Evolutionary conservation across 495 filamentous ascomycete species (phyloP).

Genomic region (Patellaria atrata): DNA sequence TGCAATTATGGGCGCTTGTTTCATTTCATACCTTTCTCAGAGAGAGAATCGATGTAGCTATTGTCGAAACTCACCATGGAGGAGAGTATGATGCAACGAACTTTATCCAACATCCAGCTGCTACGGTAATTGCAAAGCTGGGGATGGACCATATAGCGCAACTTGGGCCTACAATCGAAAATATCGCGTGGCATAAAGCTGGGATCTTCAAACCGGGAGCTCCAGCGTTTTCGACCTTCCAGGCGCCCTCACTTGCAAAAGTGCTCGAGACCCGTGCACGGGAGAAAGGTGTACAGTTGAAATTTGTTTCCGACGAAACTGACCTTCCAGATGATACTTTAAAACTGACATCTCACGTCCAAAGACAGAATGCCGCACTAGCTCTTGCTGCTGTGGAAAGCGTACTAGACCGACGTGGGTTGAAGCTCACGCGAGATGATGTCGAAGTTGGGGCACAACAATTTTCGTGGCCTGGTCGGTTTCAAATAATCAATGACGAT

Average conservation of each 20-base stretch:
- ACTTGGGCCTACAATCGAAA: constrained; percentile 17
- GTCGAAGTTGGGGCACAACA: constrained; percentile 26
- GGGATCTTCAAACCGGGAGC: constrained; percentile 21
- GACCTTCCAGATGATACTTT: constrained; percentile 18
- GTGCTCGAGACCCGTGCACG: constrained; percentile 10
- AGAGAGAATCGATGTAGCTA: constrained; percentile 17
- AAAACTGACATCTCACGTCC: constrained; percentile 25
- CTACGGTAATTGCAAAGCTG: constrained; percentile 17
- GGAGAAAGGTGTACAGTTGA: constrained; percentile 9
- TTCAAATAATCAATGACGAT: constrained; percentile 27
- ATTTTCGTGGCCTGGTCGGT: constrained; percentile 33
- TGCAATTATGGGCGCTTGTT: constrained; percentile 29
- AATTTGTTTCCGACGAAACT: constrained; percentile 7
- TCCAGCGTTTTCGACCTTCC: constrained; percentile 10
- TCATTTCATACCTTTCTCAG: constrained; percentile 18
- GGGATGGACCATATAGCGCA: constrained; percentile 18
- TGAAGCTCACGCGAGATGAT: constrained; percentile 13
- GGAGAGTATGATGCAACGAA: constrained; percentile 23
- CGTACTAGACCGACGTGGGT: constrained; percentile 1
- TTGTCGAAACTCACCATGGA: constrained; percentile 16
- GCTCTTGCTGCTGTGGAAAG: constrained; percentile 22
- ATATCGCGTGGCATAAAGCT: constrained; percentile 23
- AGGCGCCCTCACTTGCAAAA: neutral
- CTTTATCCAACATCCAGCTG: constrained; percentile 12
- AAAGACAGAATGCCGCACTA: constrained; percentile 30